Conservation (phyloP, 2,329 filamentous ascomycete species). For the Aspergillus sp. region DNA sequence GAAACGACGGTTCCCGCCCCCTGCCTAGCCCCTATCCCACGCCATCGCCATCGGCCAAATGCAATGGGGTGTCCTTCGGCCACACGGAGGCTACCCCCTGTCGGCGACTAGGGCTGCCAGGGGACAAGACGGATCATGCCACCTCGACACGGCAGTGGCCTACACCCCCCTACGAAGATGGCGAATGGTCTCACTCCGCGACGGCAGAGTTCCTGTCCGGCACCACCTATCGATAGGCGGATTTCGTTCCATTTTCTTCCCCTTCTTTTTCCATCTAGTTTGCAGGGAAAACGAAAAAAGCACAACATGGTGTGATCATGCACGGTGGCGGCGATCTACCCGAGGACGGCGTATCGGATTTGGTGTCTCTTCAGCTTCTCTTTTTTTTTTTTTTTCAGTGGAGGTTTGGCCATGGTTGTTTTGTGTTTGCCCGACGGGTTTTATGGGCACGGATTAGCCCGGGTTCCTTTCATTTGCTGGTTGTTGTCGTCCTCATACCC, state of each 20-base stretch:
- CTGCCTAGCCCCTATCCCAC: conserved; percentile 61
- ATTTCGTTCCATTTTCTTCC: conserved; percentile 4
- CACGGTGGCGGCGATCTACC: conserved; percentile 23
- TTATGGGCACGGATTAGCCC: conserved; percentile 21
- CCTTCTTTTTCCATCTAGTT: conserved; percentile 16
- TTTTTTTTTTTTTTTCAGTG: conserved; percentile 15
- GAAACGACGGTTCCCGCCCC: conserved; percentile 26
- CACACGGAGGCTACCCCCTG: conserved; percentile 49
- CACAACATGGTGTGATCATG: conserved; percentile 17
- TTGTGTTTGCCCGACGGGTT: conserved; percentile 9
- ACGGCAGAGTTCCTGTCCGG: conserved; percentile 77
- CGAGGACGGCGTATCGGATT: conserved; percentile 31
- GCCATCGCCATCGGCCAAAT: conserved; percentile 77
- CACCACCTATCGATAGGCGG: conserved; percentile 33
- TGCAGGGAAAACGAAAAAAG: conserved; percentile 12
- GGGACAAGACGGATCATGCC: conserved; percentile 53
- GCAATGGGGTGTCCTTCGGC: conserved; percentile 73
- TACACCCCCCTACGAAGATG: conserved; percentile 91
- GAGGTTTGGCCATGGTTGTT: conserved; percentile 20
- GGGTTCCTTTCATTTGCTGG: conserved; percentile 21
- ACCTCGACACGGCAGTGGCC: conserved; percentile 73
- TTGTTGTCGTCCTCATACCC: conserved; percentile 36
- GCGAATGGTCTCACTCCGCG: conserved; percentile 83
- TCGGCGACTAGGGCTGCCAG: conserved; percentile 68
- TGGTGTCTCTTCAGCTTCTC: conserved; percentile 16